Evolutionary conservation across 768 basidiomycete species (phyloP).

Genomic region (Panaeolus cyanescens): DNA sequence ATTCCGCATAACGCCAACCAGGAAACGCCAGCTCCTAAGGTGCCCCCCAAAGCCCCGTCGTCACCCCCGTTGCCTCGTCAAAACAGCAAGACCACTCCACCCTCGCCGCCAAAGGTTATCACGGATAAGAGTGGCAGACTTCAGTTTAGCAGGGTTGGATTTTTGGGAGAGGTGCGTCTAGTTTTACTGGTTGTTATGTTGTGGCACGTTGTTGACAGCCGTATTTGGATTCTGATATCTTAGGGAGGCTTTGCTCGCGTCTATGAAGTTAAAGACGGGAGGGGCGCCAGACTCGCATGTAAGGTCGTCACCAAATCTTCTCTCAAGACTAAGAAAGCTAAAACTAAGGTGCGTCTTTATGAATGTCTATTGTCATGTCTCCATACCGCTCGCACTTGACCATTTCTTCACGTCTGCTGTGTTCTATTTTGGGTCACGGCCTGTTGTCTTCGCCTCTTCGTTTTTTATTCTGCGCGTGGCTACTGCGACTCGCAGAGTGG

Average conservation of each 20-base stretch:
- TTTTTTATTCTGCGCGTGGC: not conserved
- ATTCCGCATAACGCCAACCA: slow-evolving; percentile 10
- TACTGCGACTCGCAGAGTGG: too few relatives aligned
- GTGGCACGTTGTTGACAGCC: slow-evolving; percentile 12
- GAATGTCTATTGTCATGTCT: too few relatives aligned
- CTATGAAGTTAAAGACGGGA: slow-evolving; percentile 84
- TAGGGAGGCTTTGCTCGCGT: slow-evolving; percentile 94
- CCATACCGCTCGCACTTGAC: too few relatives aligned
- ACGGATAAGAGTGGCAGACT: slow-evolving; percentile 58
- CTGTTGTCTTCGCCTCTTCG: not conserved
- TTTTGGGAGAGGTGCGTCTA: slow-evolving; percentile 82
- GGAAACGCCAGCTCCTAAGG: slow-evolving; percentile 32
- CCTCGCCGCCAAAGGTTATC: slow-evolving; percentile 79
- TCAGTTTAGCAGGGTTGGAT: slow-evolving; percentile 73
- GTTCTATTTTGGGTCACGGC: not conserved
- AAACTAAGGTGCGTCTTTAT: slow-evolving; percentile 75
- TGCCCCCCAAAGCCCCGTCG: slow-evolving; percentile 40
- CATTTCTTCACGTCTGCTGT: too few relatives aligned
- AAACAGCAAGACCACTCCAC: slow-evolving; percentile 80
- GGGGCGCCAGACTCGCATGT: slow-evolving; percentile 72
- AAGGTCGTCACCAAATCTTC: slow-evolving; percentile 95
- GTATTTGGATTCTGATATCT: not conserved
- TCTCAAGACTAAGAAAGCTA: slow-evolving; percentile 94
- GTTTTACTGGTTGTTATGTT: slow-evolving; percentile 19
- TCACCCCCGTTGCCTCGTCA: slow-evolving; percentile 79